Conservation (phyloP, 441 rosid genomes). For the Mallotus repandus region DNA sequence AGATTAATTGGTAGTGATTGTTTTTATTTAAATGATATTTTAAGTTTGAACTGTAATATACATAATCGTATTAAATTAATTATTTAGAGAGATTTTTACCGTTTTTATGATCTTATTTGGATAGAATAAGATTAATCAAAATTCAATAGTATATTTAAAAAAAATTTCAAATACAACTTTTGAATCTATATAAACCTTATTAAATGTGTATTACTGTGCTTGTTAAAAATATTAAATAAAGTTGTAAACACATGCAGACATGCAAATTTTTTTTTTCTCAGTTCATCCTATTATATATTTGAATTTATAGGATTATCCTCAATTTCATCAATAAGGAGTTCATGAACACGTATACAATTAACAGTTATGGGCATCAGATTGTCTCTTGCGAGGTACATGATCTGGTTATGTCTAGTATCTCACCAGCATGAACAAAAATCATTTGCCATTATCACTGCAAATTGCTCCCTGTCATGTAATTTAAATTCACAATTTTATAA, state of each 20-base stretch:
- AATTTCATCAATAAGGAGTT: neutral
- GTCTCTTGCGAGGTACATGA: neutral
- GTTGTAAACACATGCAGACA: constrained; percentile 2
- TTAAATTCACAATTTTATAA: neutral
- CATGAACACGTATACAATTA: neutral
- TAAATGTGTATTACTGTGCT: neutral
- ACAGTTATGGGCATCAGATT: neutral
- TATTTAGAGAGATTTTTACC: too few species aligned
- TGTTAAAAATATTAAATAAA: neutral
- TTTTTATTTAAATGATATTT: too few species aligned
- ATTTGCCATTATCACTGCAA: neutral
- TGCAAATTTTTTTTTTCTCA: too few species aligned
- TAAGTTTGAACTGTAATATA: too few species aligned
- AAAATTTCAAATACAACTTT: too few species aligned
- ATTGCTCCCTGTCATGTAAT: neutral
- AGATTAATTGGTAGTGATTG: too few species aligned
- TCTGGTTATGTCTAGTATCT: neutral
- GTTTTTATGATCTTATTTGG: too few species aligned
- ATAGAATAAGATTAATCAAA: too few species aligned
- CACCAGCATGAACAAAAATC: neutral
- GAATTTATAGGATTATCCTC: constrained; percentile 4
- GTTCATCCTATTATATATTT: too few species aligned
- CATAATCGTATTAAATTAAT: too few species aligned
- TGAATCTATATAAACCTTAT: neutral
- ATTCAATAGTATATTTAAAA: too few species aligned